Percentiles rank a stretch among this genome's conserved stretches.
These are phyloP conservation scores for Casuarina glauca DNA, from an alignment of 306 rosid species.

Conservation along the genomic window DNA sequence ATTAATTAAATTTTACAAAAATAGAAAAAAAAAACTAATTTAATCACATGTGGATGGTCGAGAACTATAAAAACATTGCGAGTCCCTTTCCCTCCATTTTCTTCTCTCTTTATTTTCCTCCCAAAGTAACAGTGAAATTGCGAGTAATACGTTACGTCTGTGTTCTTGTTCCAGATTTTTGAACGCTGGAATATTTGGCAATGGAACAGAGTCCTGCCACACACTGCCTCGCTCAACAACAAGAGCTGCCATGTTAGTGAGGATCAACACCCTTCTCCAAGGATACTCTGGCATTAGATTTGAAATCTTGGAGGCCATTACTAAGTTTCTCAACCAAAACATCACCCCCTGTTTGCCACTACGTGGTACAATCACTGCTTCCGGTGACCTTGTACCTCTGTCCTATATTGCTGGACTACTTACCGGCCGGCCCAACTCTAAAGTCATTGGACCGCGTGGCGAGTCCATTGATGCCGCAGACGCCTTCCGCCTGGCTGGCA, in stretches of 20 bases:
- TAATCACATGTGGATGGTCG: not conserved
- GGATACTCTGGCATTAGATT: slow-evolving; percentile 93
- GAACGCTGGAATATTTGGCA: slow-evolving; percentile 89
- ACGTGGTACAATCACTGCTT: slow-evolving; percentile 80
- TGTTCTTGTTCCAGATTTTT: slow-evolving; percentile 50
- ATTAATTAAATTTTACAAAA: too few species aligned
- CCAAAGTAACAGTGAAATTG: not conserved
- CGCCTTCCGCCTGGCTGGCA: slow-evolving; percentile 57
- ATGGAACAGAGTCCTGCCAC: slow-evolving; percentile 61
- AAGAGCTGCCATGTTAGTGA: slow-evolving; percentile 81
- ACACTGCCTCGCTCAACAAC: slow-evolving; percentile 74
- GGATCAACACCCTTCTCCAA: slow-evolving; percentile 91
- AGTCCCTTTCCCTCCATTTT: not conserved
- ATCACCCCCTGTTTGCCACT: slow-evolving; percentile 81
- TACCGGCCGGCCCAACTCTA: slow-evolving; percentile 77
- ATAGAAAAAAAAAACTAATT: not conserved
- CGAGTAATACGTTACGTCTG: not conserved
- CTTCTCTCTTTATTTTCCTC: not conserved
- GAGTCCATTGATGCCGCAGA: slow-evolving; percentile 53
- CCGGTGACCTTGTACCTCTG: slow-evolving; percentile 88
- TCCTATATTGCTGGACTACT: slow-evolving; percentile 85
- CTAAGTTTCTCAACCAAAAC: slow-evolving; percentile 68
- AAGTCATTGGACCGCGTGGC: slow-evolving; percentile 67
- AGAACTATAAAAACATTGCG: not conserved
- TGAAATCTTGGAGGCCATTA: slow-evolving; percentile 76